Percentiles rank a stretch among this genome's conserved stretches.
Conservation (phyloP, 1,139 yeast species). For the Debaryomyces psychrophilus region DNA sequence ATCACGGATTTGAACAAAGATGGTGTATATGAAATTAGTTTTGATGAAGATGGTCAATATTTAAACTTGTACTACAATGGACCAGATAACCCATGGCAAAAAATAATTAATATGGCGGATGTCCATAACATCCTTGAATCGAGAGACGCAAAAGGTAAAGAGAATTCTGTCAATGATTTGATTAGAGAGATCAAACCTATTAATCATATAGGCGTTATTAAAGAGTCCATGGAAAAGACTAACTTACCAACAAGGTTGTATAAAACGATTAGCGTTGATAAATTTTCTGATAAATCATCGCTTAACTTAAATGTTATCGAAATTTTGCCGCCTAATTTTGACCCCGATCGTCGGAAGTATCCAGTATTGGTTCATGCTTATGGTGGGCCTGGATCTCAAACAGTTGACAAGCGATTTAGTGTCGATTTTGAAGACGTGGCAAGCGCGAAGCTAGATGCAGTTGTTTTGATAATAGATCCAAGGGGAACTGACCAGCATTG, state of each 20-base stretch:
- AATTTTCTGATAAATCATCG: conserved; percentile 39
- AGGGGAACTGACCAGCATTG: conserved; percentile 95
- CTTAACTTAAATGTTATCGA: conserved; percentile 69
- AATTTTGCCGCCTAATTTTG: conserved; percentile 71
- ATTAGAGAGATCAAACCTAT: conserved; percentile 33
- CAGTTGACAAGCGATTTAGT: conserved; percentile 55
- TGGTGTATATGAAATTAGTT: conserved; percentile 37
- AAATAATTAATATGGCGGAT: conserved; percentile 50
- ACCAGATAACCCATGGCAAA: conserved; percentile 69
- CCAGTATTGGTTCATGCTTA: conserved; percentile 84
- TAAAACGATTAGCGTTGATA: conserved; percentile 50
- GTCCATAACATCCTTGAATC: conserved; percentile 26
- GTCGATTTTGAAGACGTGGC: conserved; percentile 72
- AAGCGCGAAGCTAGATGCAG: conserved; percentile 68
- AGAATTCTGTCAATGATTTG: conserved; percentile 19
- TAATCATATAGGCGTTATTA: conserved; percentile 32
- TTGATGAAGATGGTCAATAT: conserved; percentile 61
- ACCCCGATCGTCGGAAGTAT: conserved; percentile 55
- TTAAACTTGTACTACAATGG: conserved; percentile 60
- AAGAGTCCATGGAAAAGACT: conserved; percentile 28
- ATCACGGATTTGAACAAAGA: conserved; percentile 28
- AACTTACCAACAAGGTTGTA: conserved; percentile 61
- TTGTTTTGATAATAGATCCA: conserved; percentile 86
- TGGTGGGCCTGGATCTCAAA: conserved; percentile 95
- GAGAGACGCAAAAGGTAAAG: conserved; percentile 11